A percentile compares a stretch with the other conserved stretches of the same genome.
These are phyloP conservation scores for Gossypium gossypioides DNA, from an alignment of 441 rosid species.

Conservation along the genomic window DNA sequence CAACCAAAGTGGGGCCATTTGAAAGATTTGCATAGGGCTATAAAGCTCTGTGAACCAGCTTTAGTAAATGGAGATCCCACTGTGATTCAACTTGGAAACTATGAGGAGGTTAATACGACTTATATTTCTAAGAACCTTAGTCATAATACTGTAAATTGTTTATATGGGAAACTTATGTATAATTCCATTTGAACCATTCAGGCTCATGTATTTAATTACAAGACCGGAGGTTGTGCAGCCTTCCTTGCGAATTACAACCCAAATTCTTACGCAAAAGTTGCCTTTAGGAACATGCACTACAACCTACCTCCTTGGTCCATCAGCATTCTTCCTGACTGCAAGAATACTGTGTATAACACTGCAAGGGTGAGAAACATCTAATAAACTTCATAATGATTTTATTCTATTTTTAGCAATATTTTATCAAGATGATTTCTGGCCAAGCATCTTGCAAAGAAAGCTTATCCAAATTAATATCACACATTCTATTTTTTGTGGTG, in stretches of 20 bases:
- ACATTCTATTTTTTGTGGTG: background rate
- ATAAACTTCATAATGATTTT: background rate
- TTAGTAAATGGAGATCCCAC: conserved; percentile 56
- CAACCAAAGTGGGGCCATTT: conserved; percentile 97
- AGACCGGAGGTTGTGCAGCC: conserved; percentile 81
- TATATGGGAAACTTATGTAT: background rate
- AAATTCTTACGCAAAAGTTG: conserved; percentile 52
- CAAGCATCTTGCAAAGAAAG: background rate
- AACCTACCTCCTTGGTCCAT: conserved; percentile 97
- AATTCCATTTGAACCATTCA: conserved; percentile 23
- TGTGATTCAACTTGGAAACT: conserved; percentile 60
- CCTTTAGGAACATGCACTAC: conserved; percentile 66
- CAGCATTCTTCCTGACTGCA: conserved; percentile 96
- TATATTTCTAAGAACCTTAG: background rate
- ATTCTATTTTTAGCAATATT: background rate
- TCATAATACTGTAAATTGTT: background rate
- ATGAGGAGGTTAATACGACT: conserved; percentile 52
- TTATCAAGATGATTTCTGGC: background rate
- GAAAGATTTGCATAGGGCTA: conserved; percentile 88
- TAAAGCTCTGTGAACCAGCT: conserved; percentile 80
- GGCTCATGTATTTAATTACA: conserved; percentile 78
- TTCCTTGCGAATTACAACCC: conserved; percentile 79
- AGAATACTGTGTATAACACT: conserved; percentile 88
- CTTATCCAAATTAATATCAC: background rate
- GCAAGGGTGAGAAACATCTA: conserved; percentile 58